Evolutionary conservation across 78 protist genomes (phyloP).

Genomic region (Dictyostelium purpureum): DNA sequence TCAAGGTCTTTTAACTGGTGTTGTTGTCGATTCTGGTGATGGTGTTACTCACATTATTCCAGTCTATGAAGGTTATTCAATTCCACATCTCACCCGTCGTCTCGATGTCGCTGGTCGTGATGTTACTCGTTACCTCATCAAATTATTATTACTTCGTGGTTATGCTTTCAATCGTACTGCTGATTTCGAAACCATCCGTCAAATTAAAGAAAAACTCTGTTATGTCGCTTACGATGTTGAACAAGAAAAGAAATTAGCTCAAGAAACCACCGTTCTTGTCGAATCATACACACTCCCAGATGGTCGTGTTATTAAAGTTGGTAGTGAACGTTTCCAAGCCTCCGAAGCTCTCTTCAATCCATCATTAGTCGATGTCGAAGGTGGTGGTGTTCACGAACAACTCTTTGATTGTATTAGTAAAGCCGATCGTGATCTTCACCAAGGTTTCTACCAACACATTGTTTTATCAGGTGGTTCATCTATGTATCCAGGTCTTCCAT

Average conservation of each 20-base stretch:
- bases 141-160: slow-evolving; percentile 96
- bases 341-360: slow-evolving; percentile 99
- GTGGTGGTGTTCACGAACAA: slow-evolving; percentile 93
- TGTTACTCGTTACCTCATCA: slow-evolving; percentile 93
- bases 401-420: slow-evolving; percentile 94
- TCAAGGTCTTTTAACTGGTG: slow-evolving; percentile 95
- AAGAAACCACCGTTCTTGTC: slow-evolving; percentile 97
- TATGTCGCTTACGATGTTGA: slow-evolving; percentile 96
- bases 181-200: slow-evolving; percentile 99
- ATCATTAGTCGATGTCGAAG: slow-evolving; percentile 93
- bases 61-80: slow-evolving; percentile 97
- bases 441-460: slow-evolving; percentile 97
- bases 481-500: slow-evolving; percentile 98
- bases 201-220: slow-evolving; percentile 98
- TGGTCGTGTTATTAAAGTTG: slow-evolving; percentile 95
- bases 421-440: slow-evolving; percentile 96
- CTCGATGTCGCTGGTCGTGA: slow-evolving; percentile 98
- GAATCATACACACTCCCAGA: slow-evolving; percentile 96
- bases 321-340: slow-evolving; percentile 98
- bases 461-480: slow-evolving; percentile 95
- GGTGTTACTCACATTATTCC: slow-evolving; percentile 99
- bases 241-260: slow-evolving; percentile 93
- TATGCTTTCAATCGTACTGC: slow-evolving; percentile 98
- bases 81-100: slow-evolving; percentile 94
- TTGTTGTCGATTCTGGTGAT: slow-evolving; percentile 99